Conservation (phyloP, 441 rosid species). For the Corymbia citriodora region DNA sequence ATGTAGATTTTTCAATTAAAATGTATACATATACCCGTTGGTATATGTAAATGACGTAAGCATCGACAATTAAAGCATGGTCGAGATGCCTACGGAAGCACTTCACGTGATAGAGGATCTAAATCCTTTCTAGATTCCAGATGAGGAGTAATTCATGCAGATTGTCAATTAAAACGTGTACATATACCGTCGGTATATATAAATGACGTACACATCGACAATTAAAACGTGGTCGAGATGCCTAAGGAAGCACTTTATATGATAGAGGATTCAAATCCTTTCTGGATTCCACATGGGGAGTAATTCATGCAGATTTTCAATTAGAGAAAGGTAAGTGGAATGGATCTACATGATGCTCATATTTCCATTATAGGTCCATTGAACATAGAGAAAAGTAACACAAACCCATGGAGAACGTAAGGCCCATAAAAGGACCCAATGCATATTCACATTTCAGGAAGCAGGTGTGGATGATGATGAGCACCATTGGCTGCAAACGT, state of each 20-base stretch:
- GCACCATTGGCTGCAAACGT: too few species aligned
- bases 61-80: too few species aligned
- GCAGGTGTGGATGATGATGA: too few species aligned
- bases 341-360: neutral
- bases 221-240: neutral
- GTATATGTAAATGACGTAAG: too few species aligned
- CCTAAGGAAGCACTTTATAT: neutral
- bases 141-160: too few species aligned
- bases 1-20: too few species aligned
- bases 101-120: too few species aligned
- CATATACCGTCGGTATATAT: fast-evolving
- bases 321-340: neutral
- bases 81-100: too few species aligned
- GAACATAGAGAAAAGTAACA: neutral
- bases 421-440: neutral
- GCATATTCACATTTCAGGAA: neutral
- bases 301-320: neutral
- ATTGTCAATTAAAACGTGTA: too few species aligned
- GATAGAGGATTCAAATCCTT: neutral
- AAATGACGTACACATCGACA: neutral
- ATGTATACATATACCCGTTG: too few species aligned
- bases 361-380: neutral
- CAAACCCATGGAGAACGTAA: neutral
- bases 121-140: too few species aligned
- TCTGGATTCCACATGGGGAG: neutral